Evolutionary conservation across 192 early-diverging fungal genomes (phyloP).

Genomic region (Chytriomyces confervae): DNA sequence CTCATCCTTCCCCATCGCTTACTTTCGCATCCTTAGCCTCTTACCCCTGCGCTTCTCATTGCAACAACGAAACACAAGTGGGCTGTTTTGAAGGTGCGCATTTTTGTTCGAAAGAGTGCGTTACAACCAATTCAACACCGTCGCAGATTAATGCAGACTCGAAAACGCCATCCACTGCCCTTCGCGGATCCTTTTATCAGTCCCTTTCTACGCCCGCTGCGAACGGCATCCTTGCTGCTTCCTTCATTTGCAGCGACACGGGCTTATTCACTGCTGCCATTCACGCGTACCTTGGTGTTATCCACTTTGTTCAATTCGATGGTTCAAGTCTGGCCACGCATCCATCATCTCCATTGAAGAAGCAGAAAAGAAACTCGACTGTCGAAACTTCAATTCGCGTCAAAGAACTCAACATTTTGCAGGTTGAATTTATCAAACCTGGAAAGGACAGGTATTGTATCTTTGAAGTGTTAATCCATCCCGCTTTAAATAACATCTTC

Average conservation of each 20-base stretch:
- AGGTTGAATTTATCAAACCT: slow-evolving; percentile 8
- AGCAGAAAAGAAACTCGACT: not conserved
- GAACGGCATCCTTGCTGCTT: not conserved
- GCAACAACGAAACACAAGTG: slow-evolving; percentile 2
- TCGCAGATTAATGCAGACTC: not conserved
- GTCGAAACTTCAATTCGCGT: slow-evolving; percentile 22
- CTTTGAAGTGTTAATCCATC: not conserved
- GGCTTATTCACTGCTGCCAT: not conserved
- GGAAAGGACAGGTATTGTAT: not conserved
- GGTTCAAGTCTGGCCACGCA: not conserved
- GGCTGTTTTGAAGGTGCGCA: not conserved
- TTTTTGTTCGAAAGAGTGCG: not conserved
- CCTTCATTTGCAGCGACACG: not conserved
- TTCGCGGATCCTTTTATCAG: not conserved
- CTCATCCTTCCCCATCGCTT: not conserved
- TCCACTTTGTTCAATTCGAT: not conserved
- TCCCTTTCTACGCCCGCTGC: not conserved
- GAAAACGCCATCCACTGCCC: not conserved
- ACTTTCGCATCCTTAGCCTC: not conserved
- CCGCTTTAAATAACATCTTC: not conserved
- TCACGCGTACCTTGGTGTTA: not conserved
- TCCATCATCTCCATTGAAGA: not conserved
- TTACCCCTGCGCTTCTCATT: not conserved
- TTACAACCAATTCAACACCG: not conserved
- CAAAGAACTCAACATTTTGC: slow-evolving; percentile 23